These are phyloP conservation scores for Debaryomyces subglobosus DNA, from an alignment of 1,139 yeast genomes.

Conservation along the genomic window DNA sequence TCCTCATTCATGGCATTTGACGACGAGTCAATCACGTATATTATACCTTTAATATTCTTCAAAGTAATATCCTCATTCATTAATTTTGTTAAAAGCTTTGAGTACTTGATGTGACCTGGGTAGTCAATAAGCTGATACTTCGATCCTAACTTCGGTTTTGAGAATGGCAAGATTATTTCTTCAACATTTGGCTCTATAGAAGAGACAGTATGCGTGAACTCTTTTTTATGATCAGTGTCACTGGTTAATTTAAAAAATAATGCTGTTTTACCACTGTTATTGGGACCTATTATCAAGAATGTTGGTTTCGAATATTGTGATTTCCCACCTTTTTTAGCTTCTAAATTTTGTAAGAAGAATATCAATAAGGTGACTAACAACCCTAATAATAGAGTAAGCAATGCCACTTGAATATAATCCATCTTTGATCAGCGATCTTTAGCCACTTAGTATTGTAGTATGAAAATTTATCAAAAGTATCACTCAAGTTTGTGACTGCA, in stretches of 20 bases:
- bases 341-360: slow-evolving; percentile 29
- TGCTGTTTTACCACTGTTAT: slow-evolving; percentile 75
- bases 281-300: slow-evolving; percentile 72
- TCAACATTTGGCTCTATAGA: slow-evolving; percentile 46
- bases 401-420: slow-evolving; percentile 28
- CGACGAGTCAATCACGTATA: slow-evolving; percentile 72
- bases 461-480: background rate
- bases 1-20: slow-evolving; percentile 37
- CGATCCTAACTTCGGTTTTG: slow-evolving; percentile 35
- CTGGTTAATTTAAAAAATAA: slow-evolving; percentile 46
- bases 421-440: slow-evolving; percentile 14
- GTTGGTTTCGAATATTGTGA: slow-evolving; percentile 47
- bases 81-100: slow-evolving; percentile 47
- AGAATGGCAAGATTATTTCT: slow-evolving; percentile 35
- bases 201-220: slow-evolving; percentile 38
- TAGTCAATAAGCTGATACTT: slow-evolving; percentile 64
- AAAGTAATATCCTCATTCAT: slow-evolving; percentile 49
- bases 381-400: slow-evolving; percentile 28
- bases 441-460: background rate
- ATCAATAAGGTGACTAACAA: slow-evolving; percentile 24
- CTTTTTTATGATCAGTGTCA: slow-evolving; percentile 12
- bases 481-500: background rate
- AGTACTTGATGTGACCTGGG: slow-evolving; percentile 84
- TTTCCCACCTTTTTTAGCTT: slow-evolving; percentile 12
- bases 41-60: slow-evolving; percentile 58